Base-by-base conservation (phyloP, 352 stramenopile species). In the Pythium pyrilobum region DNA sequence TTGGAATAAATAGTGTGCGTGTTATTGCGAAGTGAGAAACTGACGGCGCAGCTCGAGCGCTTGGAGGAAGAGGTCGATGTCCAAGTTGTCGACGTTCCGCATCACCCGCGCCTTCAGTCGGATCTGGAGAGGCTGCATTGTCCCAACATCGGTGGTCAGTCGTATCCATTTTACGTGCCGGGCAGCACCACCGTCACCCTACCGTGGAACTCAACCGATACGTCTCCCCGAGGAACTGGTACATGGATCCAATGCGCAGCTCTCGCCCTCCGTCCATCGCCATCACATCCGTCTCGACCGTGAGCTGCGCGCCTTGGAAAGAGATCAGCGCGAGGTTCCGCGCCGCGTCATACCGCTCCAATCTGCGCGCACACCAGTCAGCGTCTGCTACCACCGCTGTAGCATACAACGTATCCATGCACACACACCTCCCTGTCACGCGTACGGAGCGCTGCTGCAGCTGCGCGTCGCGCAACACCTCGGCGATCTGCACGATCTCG, bases 161-260 rank as follows among this genome's bases (percentile, higher is more conserved):
- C 18, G 24, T 11, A 16, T 11, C 8, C 20, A 32, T 20, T 32
- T 6, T 32, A n/a, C 9, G 44, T 33, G n/a, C 24, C 31, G 38
- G 20, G 36, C 9, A 6, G 21, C 23, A 50, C 27, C 4, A 15
- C 42, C n/a, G 34, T 49, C n/a, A 38, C 33, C 61, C 2, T 66
- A 81, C 71, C 58, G 64, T 46, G 12, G 56, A 50, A 8, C 37
- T 40, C 15, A 41, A 21, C 8, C 59, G 59, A 51, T 88, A 77
- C 12, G 83, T 92, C 52, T 94, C 83, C 15, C 83, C 83, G 3
- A 94, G 51, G 44, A 94, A 92, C 52, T 94, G 83, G 34, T 89
- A 92, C 79, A 91, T 82, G 31, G 81, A 87, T 20, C 79, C 79
- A 15, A 91, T 49, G 12, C 65, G 66, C 56, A 93, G 62, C 12